These are phyloP conservation scores for Phialemonium atrogriseum DNA, from an alignment of 2,329 filamentous ascomycete species.

Conservation along the genomic window DNA sequence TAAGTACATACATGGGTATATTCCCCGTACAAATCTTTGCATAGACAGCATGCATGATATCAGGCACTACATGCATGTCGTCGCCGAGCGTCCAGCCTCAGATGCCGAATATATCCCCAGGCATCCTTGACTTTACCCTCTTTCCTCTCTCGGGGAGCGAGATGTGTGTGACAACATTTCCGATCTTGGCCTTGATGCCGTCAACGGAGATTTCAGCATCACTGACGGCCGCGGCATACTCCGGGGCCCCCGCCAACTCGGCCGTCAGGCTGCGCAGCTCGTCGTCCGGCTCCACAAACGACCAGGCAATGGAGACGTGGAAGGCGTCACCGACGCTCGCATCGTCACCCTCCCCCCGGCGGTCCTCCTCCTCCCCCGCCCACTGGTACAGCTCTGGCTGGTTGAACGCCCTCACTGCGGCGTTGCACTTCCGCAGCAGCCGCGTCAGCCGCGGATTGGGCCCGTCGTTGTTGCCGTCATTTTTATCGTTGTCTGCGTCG, in stretches of 20 bases:
- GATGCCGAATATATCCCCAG: background rate
- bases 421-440: constrained; percentile 62
- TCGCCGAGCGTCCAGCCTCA: no score
- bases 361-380: constrained; percentile 5
- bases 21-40: constrained; percentile 4
- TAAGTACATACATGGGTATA: background rate
- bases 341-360: constrained; percentile 7
- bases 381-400: constrained; percentile 64
- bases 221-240: constrained; percentile 19
- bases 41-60: background rate
- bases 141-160: constrained; percentile 18
- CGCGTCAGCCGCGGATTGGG: constrained; percentile 46
- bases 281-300: constrained; percentile 43
- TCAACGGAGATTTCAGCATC: constrained; percentile 44
- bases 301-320: constrained; percentile 89
- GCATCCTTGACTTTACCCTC: background rate
- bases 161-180: constrained; percentile 55
- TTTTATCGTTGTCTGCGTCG: constrained; percentile 6
- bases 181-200: constrained; percentile 66
- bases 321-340: constrained; percentile 45
- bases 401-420: constrained; percentile 44
- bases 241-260: constrained; percentile 15
- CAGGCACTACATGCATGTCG: background rate
- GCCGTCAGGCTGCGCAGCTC: constrained; percentile 31
- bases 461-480: constrained; percentile 7